Percentiles rank a stretch among this genome's conserved stretches.
Evolutionary conservation across 208 protist genomes (phyloP).

Genomic region (Leishmania major): DNA sequence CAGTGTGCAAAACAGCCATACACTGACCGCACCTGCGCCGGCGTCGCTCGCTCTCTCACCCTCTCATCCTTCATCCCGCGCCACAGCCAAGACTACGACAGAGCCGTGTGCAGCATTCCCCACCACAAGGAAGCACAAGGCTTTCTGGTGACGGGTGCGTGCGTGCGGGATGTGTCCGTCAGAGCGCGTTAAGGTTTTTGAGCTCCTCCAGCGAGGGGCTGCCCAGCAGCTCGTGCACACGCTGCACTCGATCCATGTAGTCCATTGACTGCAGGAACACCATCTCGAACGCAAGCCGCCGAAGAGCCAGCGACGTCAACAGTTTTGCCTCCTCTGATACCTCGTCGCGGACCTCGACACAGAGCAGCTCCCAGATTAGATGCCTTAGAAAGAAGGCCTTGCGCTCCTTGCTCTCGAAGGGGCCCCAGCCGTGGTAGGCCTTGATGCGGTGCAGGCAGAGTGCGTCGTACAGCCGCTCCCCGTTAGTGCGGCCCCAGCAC

Average conservation of each 20-base stretch:
- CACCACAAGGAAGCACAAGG: background rate
- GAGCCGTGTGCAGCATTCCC: background rate
- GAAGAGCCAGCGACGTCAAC: slow-evolving; percentile 58
- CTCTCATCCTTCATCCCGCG: background rate
- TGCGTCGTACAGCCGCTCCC: slow-evolving; percentile 88
- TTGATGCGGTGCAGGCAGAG: slow-evolving; percentile 78
- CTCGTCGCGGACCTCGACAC: slow-evolving; percentile 57
- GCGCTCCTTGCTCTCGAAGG: slow-evolving; percentile 82
- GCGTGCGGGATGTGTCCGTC: background rate
- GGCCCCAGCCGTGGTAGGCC: slow-evolving; percentile 69
- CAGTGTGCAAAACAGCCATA: background rate
- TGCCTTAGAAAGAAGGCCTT: slow-evolving; percentile 88
- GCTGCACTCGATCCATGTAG: slow-evolving; percentile 86
- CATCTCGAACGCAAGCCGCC: slow-evolving; percentile 85
- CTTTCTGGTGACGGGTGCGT: background rate
- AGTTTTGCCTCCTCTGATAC: slow-evolving; percentile 64
- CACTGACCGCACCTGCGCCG: background rate
- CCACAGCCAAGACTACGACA: background rate
- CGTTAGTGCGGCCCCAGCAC: slow-evolving; percentile 87
- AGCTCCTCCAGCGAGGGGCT: slow-evolving; percentile 71
- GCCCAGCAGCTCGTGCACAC: slow-evolving; percentile 68
- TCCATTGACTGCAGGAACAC: slow-evolving; percentile 87
- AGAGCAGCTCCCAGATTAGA: slow-evolving; percentile 79
- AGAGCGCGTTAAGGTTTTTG: slow-evolving; percentile 61
- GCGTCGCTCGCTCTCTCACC: background rate